Evolutionary conservation across 495 filamentous ascomycete species (phyloP).

Genomic region (Talaromyces stipitatus): DNA sequence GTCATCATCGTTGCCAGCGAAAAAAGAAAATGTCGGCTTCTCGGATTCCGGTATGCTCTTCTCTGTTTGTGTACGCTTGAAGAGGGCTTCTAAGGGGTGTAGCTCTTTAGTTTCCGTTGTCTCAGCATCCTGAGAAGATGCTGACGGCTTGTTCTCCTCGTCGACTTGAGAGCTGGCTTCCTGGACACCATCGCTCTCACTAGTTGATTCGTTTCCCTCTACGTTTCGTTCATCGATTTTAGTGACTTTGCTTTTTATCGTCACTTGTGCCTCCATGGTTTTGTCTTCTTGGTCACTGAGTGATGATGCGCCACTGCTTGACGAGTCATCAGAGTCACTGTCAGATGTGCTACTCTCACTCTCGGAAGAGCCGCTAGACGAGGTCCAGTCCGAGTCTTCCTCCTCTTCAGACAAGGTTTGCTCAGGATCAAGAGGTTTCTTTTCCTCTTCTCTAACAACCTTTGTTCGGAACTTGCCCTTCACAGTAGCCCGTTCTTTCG

Average conservation of each 20-base stretch:
- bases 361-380: constrained; percentile 34
- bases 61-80: constrained; percentile 57
- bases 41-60: constrained; percentile 32
- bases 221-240: background rate
- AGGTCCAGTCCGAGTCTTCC: constrained; percentile 26
- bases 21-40: constrained; percentile 55
- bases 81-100: constrained; percentile 83
- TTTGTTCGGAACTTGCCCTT: constrained; percentile 4
- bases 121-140: too few relatives aligned
- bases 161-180: background rate
- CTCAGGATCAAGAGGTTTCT: constrained; percentile 8
- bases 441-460: constrained; percentile 8
- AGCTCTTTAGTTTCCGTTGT: constrained; percentile 39
- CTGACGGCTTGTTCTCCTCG: background rate
- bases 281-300: background rate
- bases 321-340: constrained; percentile 14
- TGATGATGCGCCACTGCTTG: constrained; percentile 10
- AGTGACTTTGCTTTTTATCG: background rate
- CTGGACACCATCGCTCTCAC: background rate
- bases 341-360: constrained; percentile 16
- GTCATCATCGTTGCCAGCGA: constrained; percentile 41
- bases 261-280: background rate
- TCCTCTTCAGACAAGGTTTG: constrained; percentile 23
- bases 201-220: background rate
- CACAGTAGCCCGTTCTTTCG: background rate